A percentile compares a stretch with the other conserved stretches of the same genome.
These are phyloP conservation scores for Rubus idaeus DNA, from an alignment of 306 rosid genomes.

Conservation along the genomic window DNA sequence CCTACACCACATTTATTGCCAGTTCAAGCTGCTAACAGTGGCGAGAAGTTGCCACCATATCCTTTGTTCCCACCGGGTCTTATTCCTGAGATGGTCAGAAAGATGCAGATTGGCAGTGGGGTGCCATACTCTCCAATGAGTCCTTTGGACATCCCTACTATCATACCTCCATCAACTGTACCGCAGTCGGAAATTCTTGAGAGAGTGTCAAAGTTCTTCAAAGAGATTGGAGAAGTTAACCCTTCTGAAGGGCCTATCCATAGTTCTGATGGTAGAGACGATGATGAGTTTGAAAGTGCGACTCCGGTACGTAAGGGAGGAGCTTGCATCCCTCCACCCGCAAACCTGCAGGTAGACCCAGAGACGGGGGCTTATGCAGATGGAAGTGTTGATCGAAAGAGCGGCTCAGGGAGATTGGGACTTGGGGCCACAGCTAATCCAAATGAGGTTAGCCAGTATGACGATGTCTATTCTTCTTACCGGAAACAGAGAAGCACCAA, in stretches of 20 bases:
- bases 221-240: constrained; percentile 93
- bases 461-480: constrained; percentile 93
- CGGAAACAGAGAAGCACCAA: constrained; percentile 96
- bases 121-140: constrained; percentile 94
- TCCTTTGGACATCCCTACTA: constrained; percentile 74
- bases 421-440: constrained; percentile 87
- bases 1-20: constrained; percentile 57
- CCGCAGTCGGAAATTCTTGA: constrained; percentile 73
- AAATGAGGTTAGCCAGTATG: constrained; percentile 87
- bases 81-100: constrained; percentile 96
- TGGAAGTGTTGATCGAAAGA: constrained; percentile 76
- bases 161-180: constrained; percentile 61
- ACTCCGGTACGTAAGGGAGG: constrained; percentile 72
- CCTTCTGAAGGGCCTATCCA: constrained; percentile 88
- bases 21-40: constrained; percentile 42
- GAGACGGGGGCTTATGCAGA: constrained; percentile 84
- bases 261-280: constrained; percentile 64
- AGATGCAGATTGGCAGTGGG: constrained; percentile 98
- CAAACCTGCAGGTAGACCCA: constrained; percentile 87
- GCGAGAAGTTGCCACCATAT: constrained; percentile 84
- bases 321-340: constrained; percentile 96
- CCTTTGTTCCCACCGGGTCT: constrained; percentile 97
- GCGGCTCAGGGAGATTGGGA: constrained; percentile 78
- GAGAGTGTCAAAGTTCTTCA: constrained; percentile 81
- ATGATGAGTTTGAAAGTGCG: constrained; percentile 70